A percentile compares a stretch with the other conserved stretches of the same genome.
These are phyloP conservation scores for Tetrahymena thermophila DNA, from an alignment of 73 alveolate species.

Conservation along the genomic window DNA sequence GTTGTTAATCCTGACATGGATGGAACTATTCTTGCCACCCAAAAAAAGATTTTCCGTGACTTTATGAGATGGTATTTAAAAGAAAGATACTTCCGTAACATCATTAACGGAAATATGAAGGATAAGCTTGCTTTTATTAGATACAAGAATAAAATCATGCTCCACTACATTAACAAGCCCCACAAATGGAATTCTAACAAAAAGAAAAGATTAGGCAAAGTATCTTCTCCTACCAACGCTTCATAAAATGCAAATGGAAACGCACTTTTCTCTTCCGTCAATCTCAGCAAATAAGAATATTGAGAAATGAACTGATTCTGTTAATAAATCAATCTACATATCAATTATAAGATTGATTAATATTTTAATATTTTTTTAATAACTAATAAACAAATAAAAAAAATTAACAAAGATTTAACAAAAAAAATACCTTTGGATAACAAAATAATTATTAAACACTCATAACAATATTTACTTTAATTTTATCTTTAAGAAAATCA, in stretches of 20 bases:
- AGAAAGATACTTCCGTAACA: not conserved
- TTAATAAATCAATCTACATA: too few relatives aligned
- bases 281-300: not conserved
- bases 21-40: not conserved
- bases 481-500: not conserved
- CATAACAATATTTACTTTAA: not conserved
- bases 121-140: not conserved
- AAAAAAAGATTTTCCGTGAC: not conserved
- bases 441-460: not conserved
- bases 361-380: too few relatives aligned
- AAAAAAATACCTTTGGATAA: not conserved
- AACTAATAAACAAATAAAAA: too few relatives aligned
- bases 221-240: not conserved
- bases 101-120: not conserved
- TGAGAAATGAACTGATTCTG: not conserved
- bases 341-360: not conserved
- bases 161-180: not conserved
- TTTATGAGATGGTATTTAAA: not conserved
- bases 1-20: not conserved
- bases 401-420: not conserved
- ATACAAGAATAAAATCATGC: not conserved
- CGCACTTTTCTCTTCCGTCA: not conserved
- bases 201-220: not conserved
- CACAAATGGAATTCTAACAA: not conserved
- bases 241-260: not conserved